These are phyloP conservation scores for Melocanna baccifera DNA, from an alignment of 176 grass and related monocot species.

Conservation along the genomic window DNA sequence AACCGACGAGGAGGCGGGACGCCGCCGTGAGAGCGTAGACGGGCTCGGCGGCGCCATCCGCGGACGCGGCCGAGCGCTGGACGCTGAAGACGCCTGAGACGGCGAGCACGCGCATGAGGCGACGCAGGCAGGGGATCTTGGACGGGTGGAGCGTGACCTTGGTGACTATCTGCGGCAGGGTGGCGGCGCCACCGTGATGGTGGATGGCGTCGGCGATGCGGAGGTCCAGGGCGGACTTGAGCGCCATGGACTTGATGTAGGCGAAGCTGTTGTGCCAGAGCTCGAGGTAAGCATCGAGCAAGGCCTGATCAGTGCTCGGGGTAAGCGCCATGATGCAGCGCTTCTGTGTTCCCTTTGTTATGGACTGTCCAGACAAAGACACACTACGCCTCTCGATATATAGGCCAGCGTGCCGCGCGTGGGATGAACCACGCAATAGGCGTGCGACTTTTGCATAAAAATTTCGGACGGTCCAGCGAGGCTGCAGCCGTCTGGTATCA, in stretches of 20 bases:
- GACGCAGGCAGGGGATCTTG: constrained; percentile 23
- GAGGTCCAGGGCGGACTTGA: constrained; percentile 29
- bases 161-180: neutral
- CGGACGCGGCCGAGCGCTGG: neutral
- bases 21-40: neutral
- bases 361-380: too few species aligned
- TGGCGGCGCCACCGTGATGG: constrained; percentile 9
- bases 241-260: constrained; percentile 25
- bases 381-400: too few species aligned
- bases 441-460: too few species aligned
- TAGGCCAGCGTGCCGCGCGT: too few species aligned
- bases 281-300: constrained; percentile 26
- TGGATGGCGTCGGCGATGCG: constrained; percentile 19
- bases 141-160: neutral
- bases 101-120: constrained; percentile 23
- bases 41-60: neutral
- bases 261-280: constrained; percentile 7
- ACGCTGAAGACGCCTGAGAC: neutral
- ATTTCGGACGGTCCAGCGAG: too few species aligned
- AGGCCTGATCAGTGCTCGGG: neutral
- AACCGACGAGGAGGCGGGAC: constrained; percentile 13
- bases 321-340: neutral
- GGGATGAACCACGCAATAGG: too few species aligned
- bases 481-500: too few species aligned
- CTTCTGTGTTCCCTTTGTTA: neutral